These are phyloP conservation scores for Pythium rishiriense DNA, from an alignment of 352 stramenopile genomes.

Conservation along the genomic window DNA sequence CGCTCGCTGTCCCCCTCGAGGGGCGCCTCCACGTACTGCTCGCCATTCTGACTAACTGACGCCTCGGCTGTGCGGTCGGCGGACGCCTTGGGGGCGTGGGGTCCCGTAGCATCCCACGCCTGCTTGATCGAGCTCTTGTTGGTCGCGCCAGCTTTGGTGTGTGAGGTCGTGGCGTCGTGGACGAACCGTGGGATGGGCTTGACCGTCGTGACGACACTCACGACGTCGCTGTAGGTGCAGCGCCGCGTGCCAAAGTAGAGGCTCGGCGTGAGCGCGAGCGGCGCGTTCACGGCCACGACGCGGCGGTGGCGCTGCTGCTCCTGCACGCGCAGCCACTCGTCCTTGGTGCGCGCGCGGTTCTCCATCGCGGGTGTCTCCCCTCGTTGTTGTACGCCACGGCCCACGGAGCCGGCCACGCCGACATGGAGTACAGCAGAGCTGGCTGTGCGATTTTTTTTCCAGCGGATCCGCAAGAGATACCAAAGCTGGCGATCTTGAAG, in stretches of 20 bases:
- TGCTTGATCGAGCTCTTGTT: neutral
- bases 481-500: no score
- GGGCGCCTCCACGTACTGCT: constrained; percentile 25
- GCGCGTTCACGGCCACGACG: constrained; percentile 63
- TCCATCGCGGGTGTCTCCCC: neutral
- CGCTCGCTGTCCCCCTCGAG: constrained; percentile 30
- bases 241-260: constrained; percentile 75
- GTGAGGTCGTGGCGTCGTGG: constrained; percentile 5
- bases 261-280: constrained; percentile 47
- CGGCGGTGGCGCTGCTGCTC: constrained; percentile 49
- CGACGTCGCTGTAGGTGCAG: constrained; percentile 73
- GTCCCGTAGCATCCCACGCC: neutral
- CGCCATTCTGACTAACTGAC: no score
- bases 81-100: neutral
- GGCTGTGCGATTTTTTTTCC: no score
- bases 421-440: no score
- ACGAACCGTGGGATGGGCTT: constrained; percentile 32
- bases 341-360: constrained; percentile 27
- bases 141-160: no score
- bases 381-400: no score
- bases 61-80: neutral
- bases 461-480: no score
- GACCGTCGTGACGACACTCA: constrained; percentile 66
- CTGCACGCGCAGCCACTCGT: constrained; percentile 48
- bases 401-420: no score